Base-by-base conservation (phyloP, 108 stramenopile genomes). In the Pseudonitzschia delicatissima region DNA sequence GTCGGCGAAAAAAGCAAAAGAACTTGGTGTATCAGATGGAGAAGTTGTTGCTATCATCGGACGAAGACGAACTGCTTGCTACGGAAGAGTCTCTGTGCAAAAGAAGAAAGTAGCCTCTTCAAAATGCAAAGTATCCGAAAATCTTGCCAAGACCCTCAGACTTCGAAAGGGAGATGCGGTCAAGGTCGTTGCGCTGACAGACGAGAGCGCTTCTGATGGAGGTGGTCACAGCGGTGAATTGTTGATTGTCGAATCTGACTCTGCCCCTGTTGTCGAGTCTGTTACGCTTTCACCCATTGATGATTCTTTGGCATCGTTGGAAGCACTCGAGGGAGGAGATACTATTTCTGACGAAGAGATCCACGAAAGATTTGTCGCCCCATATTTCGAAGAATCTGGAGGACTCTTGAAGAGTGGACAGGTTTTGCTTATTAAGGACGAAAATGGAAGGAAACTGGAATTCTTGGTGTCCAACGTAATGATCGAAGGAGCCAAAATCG, bases 221-320 rank as follows among this genome's bases (percentile, higher is more conserved):
- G 65, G 52, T 4, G 31, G 58, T 15, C 67, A 67, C 25, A 83
- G 79, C 66, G 87, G 92, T 18, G 92, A 94, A 72, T 84, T 88
- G 88, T 55, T 80, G 17, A 36, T 93, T 20, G 58, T 93, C 62
- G 44, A 71, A 26, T 4, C 32, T 0, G 50, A 60, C 23, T 51
- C 69, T 33, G 72, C 82, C n/a, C 45, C 76, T 7, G 62, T 74
- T 12, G 78, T 85, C 27, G 39, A 71, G 4, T 77, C 87, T 29
- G 81, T 85, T 0, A 90, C 93, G 11, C 79, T 91, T 66, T 76
- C 87, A n/a, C 93, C 93, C 4, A 65, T 94, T 5, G 81, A 81
- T 71, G 93, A 94, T 69, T 82, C 82, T 49, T 64, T 87, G 52
- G 36, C 69, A 18, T 52, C 75, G 0, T 64, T 93, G 33, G 76